Conservation (phyloP, 2,329 filamentous ascomycete species). For the Scedosporium minutisporum region DNA sequence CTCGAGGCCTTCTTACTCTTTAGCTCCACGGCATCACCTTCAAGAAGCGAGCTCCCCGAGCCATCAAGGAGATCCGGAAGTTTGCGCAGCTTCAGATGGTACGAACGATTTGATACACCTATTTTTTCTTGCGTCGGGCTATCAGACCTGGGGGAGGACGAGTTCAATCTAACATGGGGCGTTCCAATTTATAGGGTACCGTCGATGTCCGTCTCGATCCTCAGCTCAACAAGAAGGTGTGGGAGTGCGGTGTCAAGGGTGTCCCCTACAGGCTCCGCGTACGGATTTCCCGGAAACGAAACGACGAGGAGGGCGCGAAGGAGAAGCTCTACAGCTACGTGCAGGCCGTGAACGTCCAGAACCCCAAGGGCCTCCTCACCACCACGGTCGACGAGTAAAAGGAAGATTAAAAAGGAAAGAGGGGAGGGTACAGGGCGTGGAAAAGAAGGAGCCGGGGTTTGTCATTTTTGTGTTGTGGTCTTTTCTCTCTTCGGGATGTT, state of each 20-base stretch:
- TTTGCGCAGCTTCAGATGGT: slow-evolving; percentile 96
- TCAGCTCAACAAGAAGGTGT: slow-evolving; percentile 99
- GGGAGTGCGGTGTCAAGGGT: slow-evolving; percentile 98
- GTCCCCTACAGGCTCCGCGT: slow-evolving; percentile 95
- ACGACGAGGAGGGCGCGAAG: slow-evolving; percentile 99
- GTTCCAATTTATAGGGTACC: slow-evolving; percentile 61
- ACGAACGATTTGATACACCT: slow-evolving; percentile 32
- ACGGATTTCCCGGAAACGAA: slow-evolving; percentile 98
- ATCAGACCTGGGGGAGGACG: not conserved
- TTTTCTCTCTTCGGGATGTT: slow-evolving; percentile 7
- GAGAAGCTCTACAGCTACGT: slow-evolving; percentile 99
- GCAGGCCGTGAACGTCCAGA: slow-evolving; percentile 99
- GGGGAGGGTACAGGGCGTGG: not conserved
- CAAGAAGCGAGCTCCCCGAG: slow-evolving; percentile 98
- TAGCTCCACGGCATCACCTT: slow-evolving; percentile 94
- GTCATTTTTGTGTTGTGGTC: not conserved
- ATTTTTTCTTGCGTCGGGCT: not conserved
- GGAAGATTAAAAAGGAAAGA: not conserved
- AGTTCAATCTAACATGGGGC: slow-evolving; percentile 8
- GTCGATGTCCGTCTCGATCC: slow-evolving; percentile 95
- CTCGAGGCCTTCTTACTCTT: slow-evolving; percentile 16
- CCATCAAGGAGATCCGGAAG: slow-evolving; percentile 98
- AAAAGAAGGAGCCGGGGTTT: not conserved
- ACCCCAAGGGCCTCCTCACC: slow-evolving; percentile 94
- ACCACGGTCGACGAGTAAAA: slow-evolving; percentile 71